Evolutionary conservation across 1,284 basidiomycete species (phyloP), one percentile per base, ranked within the genome.

Genomic region (Xerocomus cyaneibrunnescens): DNA sequence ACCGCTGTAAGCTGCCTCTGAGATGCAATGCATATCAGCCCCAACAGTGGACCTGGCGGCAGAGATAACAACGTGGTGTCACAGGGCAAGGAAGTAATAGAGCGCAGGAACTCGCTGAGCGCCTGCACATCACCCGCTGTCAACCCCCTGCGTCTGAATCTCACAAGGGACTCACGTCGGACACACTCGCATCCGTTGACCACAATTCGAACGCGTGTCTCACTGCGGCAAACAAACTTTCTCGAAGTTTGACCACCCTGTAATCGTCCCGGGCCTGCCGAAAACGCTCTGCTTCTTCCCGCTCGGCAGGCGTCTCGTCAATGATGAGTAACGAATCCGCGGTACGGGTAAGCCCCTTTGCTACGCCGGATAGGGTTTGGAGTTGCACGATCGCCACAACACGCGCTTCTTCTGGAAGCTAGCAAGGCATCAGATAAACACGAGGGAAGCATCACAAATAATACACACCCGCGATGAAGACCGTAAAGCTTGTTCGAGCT

Each of bases 1-100:
- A 90, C 80, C 0, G 87, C 88, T 0, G 87, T 92, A 8, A 91
- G 74, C 53, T 87, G 83, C 28, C 83, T 76, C 59, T 87, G 84
- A 3, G 85, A 78, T 0, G 92, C 92, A 14, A 81, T 66, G 55
- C 89, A 92, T 19, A 94, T 85, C 19, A 94, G 74, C 56, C 84
- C 81, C 14, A 96, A 75, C 2, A 96, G 72, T 0, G 92, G 91
- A 3, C 81, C 83, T 2, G 92, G 80, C 2, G 88, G 83, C 0
- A 95, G 75, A 0, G 92, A 89, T 9, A 95, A 75, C 12, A 95
- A 68, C 0, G 90, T 94, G 23, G 77, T 76, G 54, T 92, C 89
- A 5, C 75, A 72, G 0, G 85, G 88, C 44, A 89, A 75, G 7
- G 83, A 81, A 0, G 90, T 92, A 54, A 92, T 86, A 0, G 86